Conservation (phyloP, 2,329 filamentous ascomycete species). For the Penicillium sp. region DNA sequence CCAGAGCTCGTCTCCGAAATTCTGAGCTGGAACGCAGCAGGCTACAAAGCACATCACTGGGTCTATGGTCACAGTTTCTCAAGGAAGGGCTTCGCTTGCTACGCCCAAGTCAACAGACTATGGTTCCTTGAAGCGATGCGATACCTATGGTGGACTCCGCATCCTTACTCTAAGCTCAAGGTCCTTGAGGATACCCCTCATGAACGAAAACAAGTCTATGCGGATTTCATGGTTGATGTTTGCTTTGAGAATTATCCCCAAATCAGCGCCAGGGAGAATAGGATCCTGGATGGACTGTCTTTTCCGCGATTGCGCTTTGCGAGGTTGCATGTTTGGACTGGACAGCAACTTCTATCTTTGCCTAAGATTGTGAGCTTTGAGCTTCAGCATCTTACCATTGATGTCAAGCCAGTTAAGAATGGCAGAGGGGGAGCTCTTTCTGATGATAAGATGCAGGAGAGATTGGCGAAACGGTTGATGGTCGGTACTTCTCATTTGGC, state of each 20-base stretch:
- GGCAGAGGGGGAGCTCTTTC: background rate
- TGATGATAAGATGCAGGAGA: background rate
- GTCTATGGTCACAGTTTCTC: background rate
- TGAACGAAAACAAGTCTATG: background rate
- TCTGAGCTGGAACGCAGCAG: background rate
- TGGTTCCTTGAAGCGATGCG: slow-evolving; percentile 4
- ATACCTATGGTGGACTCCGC: background rate
- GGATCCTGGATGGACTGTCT: background rate
- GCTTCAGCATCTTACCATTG: background rate
- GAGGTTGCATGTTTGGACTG: background rate
- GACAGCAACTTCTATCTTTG: background rate
- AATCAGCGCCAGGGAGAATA: background rate
- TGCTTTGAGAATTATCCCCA: background rate
- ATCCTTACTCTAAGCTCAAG: background rate
- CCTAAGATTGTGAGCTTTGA: background rate
- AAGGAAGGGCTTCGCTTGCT: background rate
- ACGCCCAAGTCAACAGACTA: background rate
- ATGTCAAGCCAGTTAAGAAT: background rate
- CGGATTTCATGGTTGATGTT: background rate
- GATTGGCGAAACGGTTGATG: background rate
- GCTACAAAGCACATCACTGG: background rate
- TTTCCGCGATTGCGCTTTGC: background rate
- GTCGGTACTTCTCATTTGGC: background rate
- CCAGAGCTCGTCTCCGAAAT: background rate
- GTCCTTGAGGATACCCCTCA: background rate